phyloP scores from a whole-genome alignment of 495 filamentous ascomycete species.

The Alectoria sarmentosa region DNA sequence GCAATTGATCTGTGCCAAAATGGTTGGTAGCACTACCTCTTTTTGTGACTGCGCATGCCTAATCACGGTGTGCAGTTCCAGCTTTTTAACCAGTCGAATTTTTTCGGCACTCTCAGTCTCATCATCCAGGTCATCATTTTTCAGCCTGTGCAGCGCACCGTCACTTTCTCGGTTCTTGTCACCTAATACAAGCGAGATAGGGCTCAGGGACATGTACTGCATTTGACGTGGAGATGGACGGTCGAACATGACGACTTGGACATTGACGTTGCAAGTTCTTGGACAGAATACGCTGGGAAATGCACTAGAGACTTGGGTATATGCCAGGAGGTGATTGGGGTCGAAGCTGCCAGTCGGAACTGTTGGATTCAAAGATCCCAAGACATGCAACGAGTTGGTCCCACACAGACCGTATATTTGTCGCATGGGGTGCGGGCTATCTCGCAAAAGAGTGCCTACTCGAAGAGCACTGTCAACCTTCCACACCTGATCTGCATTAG shows the following conservation, averaged over 20 bases:
- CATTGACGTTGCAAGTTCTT: slow-evolving; percentile 48
- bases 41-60: slow-evolving; percentile 70
- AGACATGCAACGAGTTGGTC: slow-evolving; percentile 71
- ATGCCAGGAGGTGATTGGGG: slow-evolving; percentile 63
- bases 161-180: slow-evolving; percentile 49
- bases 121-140: slow-evolving; percentile 39
- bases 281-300: slow-evolving; percentile 70
- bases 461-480: slow-evolving; percentile 86
- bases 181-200: slow-evolving; percentile 79
- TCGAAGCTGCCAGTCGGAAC: slow-evolving; percentile 48
- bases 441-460: slow-evolving; percentile 74
- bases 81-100: slow-evolving; percentile 69
- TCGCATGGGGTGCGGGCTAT: slow-evolving; percentile 70
- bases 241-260: slow-evolving; percentile 87
- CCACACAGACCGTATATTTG: slow-evolving; percentile 82
- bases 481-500: slow-evolving; percentile 40
- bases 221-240: slow-evolving; percentile 79
- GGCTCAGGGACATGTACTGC: slow-evolving; percentile 91
- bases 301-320: slow-evolving; percentile 46
- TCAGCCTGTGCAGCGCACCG: slow-evolving; percentile 29
- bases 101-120: slow-evolving; percentile 53
- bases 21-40: slow-evolving; percentile 69
- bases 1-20: slow-evolving; percentile 95
- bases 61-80: slow-evolving; percentile 79
- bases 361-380: slow-evolving; percentile 67